Evolutionary conservation across 768 basidiomycete genomes (phyloP).

Genomic region (Phlegmacium glaucopus): DNA sequence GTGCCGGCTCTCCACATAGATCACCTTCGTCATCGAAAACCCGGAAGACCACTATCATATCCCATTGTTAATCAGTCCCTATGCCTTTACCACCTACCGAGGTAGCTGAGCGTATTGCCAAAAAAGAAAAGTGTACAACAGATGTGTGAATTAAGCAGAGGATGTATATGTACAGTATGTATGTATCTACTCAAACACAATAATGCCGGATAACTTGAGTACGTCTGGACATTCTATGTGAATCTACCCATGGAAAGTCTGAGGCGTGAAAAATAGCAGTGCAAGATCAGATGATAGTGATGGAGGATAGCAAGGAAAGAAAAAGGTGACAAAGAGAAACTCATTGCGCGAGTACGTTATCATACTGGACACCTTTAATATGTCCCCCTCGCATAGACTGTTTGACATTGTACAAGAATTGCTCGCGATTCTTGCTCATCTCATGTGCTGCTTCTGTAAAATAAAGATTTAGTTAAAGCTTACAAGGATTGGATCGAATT

Average conservation of each 20-base stretch:
- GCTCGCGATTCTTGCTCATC: slow-evolving; percentile 82
- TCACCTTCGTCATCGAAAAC: slow-evolving; percentile 70
- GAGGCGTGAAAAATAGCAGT: slow-evolving; percentile 27
- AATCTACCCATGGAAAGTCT: slow-evolving; percentile 30
- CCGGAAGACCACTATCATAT: slow-evolving; percentile 87
- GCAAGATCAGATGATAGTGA: slow-evolving; percentile 28
- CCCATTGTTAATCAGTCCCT: slow-evolving; percentile 88
- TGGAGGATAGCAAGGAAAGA: slow-evolving; percentile 14
- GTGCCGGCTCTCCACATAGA: slow-evolving; percentile 37
- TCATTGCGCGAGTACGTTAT: slow-evolving; percentile 61
- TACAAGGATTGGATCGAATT: neutral
- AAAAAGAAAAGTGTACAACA: slow-evolving; percentile 15
- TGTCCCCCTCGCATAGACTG: slow-evolving; percentile 77
- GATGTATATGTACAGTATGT: slow-evolving; percentile 21
- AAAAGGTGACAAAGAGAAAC: slow-evolving; percentile 8
- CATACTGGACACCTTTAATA: slow-evolving; percentile 79
- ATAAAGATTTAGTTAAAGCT: slow-evolving; percentile 5
- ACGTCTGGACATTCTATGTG: slow-evolving; percentile 29
- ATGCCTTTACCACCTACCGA: slow-evolving; percentile 88
- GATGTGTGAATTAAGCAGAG: slow-evolving; percentile 20
- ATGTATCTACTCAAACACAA: slow-evolving; percentile 18
- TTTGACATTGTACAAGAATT: slow-evolving; percentile 84
- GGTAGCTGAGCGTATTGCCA: slow-evolving; percentile 59
- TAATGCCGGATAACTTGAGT: slow-evolving; percentile 16
- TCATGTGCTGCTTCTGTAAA: slow-evolving; percentile 90